Evolutionary conservation across 129 eudicot species (phyloP).

Genomic region (Saposhnikovia divaricata): DNA sequence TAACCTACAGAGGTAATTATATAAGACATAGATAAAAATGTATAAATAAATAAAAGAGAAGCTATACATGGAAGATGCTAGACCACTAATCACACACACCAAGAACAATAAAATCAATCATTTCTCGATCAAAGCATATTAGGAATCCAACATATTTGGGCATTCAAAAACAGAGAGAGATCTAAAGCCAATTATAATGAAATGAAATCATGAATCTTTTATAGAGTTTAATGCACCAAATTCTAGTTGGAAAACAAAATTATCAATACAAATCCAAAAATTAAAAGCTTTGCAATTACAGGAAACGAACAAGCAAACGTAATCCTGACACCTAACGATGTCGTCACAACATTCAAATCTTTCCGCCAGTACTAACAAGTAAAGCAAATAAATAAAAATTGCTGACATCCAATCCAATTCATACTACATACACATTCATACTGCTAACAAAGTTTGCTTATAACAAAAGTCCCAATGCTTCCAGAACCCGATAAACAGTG

Average conservation of each 20-base stretch:
- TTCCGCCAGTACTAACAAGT: background rate
- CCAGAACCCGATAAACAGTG: background rate
- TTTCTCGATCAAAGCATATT: background rate
- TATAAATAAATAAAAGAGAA: background rate
- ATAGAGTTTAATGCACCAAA: background rate
- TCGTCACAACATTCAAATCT: background rate
- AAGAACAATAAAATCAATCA: background rate
- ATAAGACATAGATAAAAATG: background rate
- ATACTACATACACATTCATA: background rate
- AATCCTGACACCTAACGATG: background rate
- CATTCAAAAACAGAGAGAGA: background rate
- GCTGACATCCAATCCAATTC: background rate
- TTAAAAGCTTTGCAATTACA: background rate
- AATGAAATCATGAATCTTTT: background rate
- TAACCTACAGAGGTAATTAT: conserved; percentile 18
- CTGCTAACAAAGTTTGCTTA: background rate
- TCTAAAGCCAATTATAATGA: background rate
- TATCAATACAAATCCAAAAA: background rate
- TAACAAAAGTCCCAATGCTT: background rate
- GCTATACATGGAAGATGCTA: background rate
- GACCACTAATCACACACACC: background rate
- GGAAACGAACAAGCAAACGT: background rate
- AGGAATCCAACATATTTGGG: background rate
- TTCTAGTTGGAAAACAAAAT: background rate
- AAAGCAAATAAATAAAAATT: background rate